phyloP scores from a whole-genome alignment of 805 yeast species.

The Candida schatavii region DNA sequence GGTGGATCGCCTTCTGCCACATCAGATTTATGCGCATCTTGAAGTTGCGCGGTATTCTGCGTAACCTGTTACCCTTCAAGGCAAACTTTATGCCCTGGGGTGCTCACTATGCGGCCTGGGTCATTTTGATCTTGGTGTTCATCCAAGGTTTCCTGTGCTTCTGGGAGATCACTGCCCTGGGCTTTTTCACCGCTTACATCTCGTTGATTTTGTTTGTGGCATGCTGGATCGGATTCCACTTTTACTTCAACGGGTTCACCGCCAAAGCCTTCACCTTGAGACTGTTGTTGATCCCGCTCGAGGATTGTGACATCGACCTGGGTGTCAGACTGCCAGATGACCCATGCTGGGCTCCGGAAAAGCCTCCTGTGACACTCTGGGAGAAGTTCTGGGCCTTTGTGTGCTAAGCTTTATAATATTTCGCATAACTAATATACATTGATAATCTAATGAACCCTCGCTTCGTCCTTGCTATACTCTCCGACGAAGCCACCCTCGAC shows the following conservation, averaged over 20 bases:
- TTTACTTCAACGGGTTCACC: conserved; percentile 43
- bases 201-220: conserved; percentile 61
- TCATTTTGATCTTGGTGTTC: conserved; percentile 55
- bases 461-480: too few relatives aligned
- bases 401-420: too few relatives aligned
- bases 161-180: conserved; percentile 49
- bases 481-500: too few relatives aligned
- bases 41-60: conserved; percentile 57
- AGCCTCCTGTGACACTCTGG: conserved; percentile 50
- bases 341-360: conserved; percentile 53
- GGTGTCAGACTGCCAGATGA: conserved; percentile 65
- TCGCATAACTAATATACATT: too few relatives aligned
- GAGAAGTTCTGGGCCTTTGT: conserved; percentile 52
- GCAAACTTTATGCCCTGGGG: conserved; percentile 66
- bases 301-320: conserved; percentile 67
- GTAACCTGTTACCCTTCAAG: conserved; percentile 72
- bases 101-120: conserved; percentile 61
- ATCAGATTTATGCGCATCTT: conserved; percentile 68
- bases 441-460: too few relatives aligned
- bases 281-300: conserved; percentile 44
- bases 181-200: conserved; percentile 69
- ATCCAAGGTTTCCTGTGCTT: conserved; percentile 74
- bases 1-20: conserved; percentile 61
- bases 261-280: conserved; percentile 29
- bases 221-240: conserved; percentile 54